Conservation (phyloP, 1,139 yeast genomes). For the Magnusiomyces clavatus region DNA sequence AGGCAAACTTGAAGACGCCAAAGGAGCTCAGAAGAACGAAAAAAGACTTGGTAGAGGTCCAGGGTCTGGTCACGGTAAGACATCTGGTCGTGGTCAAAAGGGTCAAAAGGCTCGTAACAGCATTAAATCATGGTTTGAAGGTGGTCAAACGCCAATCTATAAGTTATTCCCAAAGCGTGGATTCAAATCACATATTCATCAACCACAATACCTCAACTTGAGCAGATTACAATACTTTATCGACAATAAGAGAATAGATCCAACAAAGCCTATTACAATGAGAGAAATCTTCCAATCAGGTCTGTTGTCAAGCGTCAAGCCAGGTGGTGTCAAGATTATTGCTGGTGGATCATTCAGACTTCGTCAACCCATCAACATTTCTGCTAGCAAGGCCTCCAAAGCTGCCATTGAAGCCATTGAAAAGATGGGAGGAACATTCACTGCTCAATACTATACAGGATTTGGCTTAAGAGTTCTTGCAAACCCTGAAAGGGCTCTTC, state of each 20-base stretch:
- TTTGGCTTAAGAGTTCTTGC: conserved; percentile 68
- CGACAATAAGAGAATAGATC: conserved; percentile 39
- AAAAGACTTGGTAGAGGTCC: conserved; percentile 96
- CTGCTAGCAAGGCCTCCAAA: conserved; percentile 73
- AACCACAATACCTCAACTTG: conserved; percentile 36
- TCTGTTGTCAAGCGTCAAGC: conserved; percentile 58
- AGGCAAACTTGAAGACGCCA: conserved; percentile 17
- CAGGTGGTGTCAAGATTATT: conserved; percentile 76
- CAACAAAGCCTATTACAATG: conserved; percentile 61
- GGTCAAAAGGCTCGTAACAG: conserved; percentile 97
- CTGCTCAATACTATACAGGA: conserved; percentile 61
- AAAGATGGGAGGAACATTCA: conserved; percentile 59
- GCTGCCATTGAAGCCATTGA: conserved; percentile 72
- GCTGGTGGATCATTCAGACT: conserved; percentile 40
- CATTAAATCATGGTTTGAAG: conserved; percentile 92
- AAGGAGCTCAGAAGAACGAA: conserved; percentile 34
- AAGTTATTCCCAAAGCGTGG: conserved; percentile 89
- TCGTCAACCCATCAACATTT: conserved; percentile 51
- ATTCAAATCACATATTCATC: conserved; percentile 41
- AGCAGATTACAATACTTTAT: conserved; percentile 53
- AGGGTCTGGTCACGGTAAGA: conserved; percentile 80
- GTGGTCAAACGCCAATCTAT: conserved; percentile 96
- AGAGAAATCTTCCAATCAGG: conserved; percentile 62
- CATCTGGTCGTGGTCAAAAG: conserved; percentile 96
- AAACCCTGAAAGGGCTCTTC: conserved; percentile 60